Evolutionary conservation across 2,329 filamentous ascomycete species (phyloP), one percentile per base, ranked within the genome.

Genomic region (Dactylellina leptospora): DNA sequence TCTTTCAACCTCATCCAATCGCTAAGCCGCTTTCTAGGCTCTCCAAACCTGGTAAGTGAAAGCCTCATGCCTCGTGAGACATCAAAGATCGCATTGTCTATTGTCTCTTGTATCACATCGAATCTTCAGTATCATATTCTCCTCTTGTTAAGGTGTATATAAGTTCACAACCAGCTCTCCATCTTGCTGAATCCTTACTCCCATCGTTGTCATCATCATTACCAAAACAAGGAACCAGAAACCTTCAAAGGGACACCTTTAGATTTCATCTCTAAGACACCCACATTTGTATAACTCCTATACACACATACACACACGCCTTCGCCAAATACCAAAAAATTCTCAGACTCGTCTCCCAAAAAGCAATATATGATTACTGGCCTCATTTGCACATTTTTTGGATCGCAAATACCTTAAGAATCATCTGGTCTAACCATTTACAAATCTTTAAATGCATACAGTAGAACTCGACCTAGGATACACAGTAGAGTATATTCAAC

Each of bases 381-480:
- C 50, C 23, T 30, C 42, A 28, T 56, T 56, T 33, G 51, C 40
- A 56, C 22, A 28, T 23, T 47, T 56, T 42, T 30, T 40, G 28
- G 42, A 54, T 23, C 60, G 59, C 50, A 45, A 44, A 50, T 36
- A 50, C 33, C 18, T 48, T 40, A 55, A 13, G 36, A 56, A 20
- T 23, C 60, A 56, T 22, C 30, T 22, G 36, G 25, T 64, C 60
- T 64, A 64, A 64, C 51, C 23, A 54, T 56, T 47, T 16, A 20
- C 36, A 36, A 53, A 51, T 40, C 38, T 71, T 58, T 59, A 62
- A 71, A 71, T 71, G 66, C 66, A 58, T 63, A 63, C 38, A 38
- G 58, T 71, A 71, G 66, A 62, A 59, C 51, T 71, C 66, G 50
- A 71, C 58, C 53, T 71, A 33, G 66, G 66, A 51, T 71, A 58